Evolutionary conservation across 352 stramenopile genomes (phyloP).

Genomic region (Globisporangium orthogonon): DNA sequence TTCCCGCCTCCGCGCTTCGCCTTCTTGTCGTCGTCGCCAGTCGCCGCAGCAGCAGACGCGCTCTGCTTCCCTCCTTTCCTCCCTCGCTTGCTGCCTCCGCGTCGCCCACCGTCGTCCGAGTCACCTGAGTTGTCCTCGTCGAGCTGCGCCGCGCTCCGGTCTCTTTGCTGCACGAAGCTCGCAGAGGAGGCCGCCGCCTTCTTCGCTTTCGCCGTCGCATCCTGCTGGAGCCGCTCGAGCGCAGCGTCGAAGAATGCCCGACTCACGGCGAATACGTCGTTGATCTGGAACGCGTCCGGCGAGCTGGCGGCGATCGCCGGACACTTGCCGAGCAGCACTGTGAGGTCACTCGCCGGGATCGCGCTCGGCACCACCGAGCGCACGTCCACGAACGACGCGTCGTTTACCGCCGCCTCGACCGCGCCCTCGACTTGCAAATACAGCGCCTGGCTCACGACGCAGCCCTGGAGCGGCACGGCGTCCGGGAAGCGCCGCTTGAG

Average conservation of each 20-base stretch:
- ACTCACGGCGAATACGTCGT: constrained; percentile 56
- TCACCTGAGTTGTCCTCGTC: constrained; percentile 25
- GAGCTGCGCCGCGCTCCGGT: constrained; percentile 4
- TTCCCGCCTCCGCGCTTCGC: constrained; percentile 34
- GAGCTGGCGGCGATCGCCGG: constrained; percentile 12
- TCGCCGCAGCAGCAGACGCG: no score
- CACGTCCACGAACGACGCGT: constrained; percentile 58
- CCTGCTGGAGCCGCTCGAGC: constrained; percentile 39
- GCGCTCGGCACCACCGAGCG: constrained; percentile 54
- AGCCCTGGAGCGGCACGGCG: constrained; percentile 53
- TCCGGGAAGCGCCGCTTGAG: constrained; percentile 65
- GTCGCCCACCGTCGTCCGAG: constrained; percentile 30
- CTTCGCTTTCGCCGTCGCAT: constrained; percentile 36
- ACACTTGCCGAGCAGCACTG: constrained; percentile 44
- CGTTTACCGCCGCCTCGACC: constrained; percentile 65
- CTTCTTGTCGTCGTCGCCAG: constrained; percentile 21
- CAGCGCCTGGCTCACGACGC: constrained; percentile 53
- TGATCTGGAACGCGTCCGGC: constrained; percentile 39
- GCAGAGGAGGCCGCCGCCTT: constrained; percentile 14
- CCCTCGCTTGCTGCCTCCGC: constrained; percentile 21
- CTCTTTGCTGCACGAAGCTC: constrained; percentile 8
- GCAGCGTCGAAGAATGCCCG: constrained; percentile 41
- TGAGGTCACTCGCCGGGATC: constrained; percentile 34
- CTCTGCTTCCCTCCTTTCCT: constrained; percentile 26
- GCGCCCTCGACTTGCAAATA: constrained; percentile 64